A percentile compares a stretch with the other conserved stretches of the same genome.
Evolutionary conservation across 345 rosid genomes (phyloP).

Genomic region (Euphorbia peplus): DNA sequence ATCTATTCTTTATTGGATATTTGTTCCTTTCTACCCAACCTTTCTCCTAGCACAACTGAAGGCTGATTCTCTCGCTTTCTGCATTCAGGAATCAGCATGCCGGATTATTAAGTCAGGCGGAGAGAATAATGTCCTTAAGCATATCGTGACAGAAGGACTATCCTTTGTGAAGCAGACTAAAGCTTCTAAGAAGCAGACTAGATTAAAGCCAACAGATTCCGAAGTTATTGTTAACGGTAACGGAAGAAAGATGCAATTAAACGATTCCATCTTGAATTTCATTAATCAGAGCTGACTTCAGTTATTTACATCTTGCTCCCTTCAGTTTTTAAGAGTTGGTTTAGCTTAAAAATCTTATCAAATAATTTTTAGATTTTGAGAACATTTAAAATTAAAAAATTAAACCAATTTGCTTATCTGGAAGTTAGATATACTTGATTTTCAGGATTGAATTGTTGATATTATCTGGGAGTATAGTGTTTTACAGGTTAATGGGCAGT

Average conservation of each 20-base stretch:
- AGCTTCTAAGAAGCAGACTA: constrained; percentile 47
- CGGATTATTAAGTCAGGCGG: constrained; percentile 67
- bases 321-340: constrained; percentile 11
- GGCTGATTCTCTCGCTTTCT: constrained; percentile 19
- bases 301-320: neutral
- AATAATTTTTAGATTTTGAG: constrained; percentile 12
- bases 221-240: constrained; percentile 42
- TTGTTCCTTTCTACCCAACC: constrained; percentile 1
- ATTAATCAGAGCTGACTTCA: constrained; percentile 8
- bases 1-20: neutral
- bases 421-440: neutral
- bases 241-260: neutral
- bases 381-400: no score
- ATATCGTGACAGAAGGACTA: constrained; percentile 51
- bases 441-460: neutral
- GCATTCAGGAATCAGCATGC: constrained; percentile 72
- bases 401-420: neutral
- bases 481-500: neutral
- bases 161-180: constrained; percentile 46
- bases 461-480: neutral
- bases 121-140: constrained; percentile 59
- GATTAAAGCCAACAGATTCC: constrained; percentile 28
- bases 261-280: constrained; percentile 12
- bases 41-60: neutral
- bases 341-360: neutral